These are phyloP conservation scores for Lyophyllum decastes DNA, from an alignment of 768 basidiomycete genomes.

Conservation along the genomic window DNA sequence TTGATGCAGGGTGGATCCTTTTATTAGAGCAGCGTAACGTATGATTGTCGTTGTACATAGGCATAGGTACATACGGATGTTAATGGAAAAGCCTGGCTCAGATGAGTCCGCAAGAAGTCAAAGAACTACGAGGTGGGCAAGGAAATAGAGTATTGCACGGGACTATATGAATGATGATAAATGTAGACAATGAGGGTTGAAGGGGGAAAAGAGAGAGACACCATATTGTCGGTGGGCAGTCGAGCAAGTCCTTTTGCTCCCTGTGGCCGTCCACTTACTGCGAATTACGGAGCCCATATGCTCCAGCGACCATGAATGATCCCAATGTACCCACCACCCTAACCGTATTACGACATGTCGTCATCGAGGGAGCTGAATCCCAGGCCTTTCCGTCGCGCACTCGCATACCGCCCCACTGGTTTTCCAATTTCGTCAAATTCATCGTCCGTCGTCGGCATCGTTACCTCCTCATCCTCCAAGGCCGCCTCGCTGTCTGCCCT, in stretches of 20 bases:
- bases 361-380: conserved; percentile 43
- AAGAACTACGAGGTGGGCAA: conserved; percentile 10
- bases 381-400: conserved; percentile 49
- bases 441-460: conserved; percentile 66
- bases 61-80: conserved; percentile 19
- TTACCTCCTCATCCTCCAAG: conserved; percentile 52
- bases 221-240: conserved; percentile 8
- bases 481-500: conserved; percentile 56
- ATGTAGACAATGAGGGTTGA: conserved; percentile 1
- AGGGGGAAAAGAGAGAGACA: background rate
- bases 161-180: conserved; percentile 12
- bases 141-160: background rate
- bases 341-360: conserved; percentile 28
- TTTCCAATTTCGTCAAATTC: conserved; percentile 68
- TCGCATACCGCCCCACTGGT: conserved; percentile 73
- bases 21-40: conserved; percentile 20
- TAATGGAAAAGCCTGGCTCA: conserved; percentile 10
- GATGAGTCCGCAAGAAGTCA: conserved; percentile 12
- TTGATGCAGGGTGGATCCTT: conserved; percentile 1
- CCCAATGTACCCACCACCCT: background rate
- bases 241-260: conserved; percentile 10
- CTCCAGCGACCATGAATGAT: conserved; percentile 15
- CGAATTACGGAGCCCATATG: conserved; percentile 19
- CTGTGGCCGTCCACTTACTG: conserved; percentile 19
- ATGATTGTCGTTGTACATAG: conserved; percentile 18